Percentiles rank a stretch among this genome's conserved stretches.
These are phyloP conservation scores for Biscogniauxia marginata DNA, from an alignment of 2,329 filamentous ascomycete genomes.

Conservation along the genomic window DNA sequence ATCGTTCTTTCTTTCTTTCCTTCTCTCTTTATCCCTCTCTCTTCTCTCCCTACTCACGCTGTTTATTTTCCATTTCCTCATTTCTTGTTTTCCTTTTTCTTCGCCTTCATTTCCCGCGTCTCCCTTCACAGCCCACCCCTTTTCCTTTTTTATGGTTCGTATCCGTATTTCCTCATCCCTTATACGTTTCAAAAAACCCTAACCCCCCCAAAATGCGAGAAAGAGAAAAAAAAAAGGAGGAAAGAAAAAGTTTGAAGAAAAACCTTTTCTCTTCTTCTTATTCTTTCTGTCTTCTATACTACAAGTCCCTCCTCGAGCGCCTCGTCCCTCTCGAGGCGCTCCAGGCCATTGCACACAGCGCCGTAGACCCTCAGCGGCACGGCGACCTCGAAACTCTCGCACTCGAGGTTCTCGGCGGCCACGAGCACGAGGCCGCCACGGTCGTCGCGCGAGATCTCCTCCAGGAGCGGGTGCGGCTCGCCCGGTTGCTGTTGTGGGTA, in stretches of 20 bases:
- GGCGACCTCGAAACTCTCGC: conserved; percentile 87
- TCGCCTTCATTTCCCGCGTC: not conserved
- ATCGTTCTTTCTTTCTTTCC: not conserved
- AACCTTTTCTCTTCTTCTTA: not conserved
- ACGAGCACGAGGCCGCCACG: conserved; percentile 71
- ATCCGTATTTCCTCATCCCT: too few species aligned
- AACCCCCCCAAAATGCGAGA: not conserved
- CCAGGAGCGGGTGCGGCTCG: conserved; percentile 59
- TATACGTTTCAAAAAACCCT: too few species aligned
- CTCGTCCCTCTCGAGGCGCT: conserved; percentile 55
- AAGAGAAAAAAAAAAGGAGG: not conserved
- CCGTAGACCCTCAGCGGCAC: conserved; percentile 83
- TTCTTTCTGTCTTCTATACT: conserved; percentile 16
- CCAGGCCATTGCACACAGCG: conserved; percentile 55
- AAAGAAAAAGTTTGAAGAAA: too few species aligned
- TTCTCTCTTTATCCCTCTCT: not conserved
- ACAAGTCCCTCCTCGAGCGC: conserved; percentile 43
- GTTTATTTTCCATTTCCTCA: not conserved
- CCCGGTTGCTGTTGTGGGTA: conserved; percentile 21
- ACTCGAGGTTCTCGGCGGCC: conserved; percentile 73
- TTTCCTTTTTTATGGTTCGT: not conserved
- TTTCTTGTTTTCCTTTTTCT: not conserved
- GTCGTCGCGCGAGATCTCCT: conserved; percentile 77
- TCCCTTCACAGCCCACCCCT: not conserved
- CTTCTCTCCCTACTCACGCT: not conserved